Percentiles rank a stretch among this genome's conserved stretches.
Evolutionary conservation across 1,139 yeast genomes (phyloP).

Genomic region (Yamadazyma dendronema): DNA sequence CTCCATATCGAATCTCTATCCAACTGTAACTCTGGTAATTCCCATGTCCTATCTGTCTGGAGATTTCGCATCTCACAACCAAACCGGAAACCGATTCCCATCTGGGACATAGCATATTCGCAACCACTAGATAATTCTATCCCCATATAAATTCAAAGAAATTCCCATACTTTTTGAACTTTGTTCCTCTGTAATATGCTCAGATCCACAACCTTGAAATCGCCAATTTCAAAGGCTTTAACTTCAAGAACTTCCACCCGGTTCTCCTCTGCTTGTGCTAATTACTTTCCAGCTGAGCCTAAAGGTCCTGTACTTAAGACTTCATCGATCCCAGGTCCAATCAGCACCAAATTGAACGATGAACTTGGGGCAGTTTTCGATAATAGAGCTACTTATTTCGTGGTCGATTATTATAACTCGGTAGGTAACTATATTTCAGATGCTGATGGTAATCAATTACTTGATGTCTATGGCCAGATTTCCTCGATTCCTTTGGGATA

Average conservation of each 20-base stretch:
- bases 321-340: slow-evolving; percentile 60
- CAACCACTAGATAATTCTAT: slow-evolving; percentile 2
- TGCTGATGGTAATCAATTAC: slow-evolving; percentile 59
- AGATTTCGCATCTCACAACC: slow-evolving; percentile 6
- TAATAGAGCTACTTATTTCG: slow-evolving; percentile 61
- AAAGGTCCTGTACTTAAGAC: slow-evolving; percentile 46
- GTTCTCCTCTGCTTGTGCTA: slow-evolving; percentile 8
- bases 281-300: slow-evolving; percentile 55
- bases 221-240: no score
- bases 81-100: slow-evolving; percentile 15
- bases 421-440: slow-evolving; percentile 65
- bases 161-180: no score
- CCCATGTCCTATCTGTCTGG: no score
- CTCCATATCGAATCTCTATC: no score
- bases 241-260: slow-evolving; percentile 1
- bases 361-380: slow-evolving; percentile 57
- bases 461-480: slow-evolving; percentile 67
- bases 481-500: slow-evolving; percentile 70
- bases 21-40: no score
- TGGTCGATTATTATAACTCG: slow-evolving; percentile 60
- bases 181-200: slow-evolving; percentile 1
- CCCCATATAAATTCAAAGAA: slow-evolving; percentile 1
- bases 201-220: neutral
- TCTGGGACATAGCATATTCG: slow-evolving; percentile 1
- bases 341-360: slow-evolving; percentile 43